phyloP scores from a whole-genome alignment of 2,329 filamentous ascomycete genomes.

The Aspergillus calidoustus region DNA sequence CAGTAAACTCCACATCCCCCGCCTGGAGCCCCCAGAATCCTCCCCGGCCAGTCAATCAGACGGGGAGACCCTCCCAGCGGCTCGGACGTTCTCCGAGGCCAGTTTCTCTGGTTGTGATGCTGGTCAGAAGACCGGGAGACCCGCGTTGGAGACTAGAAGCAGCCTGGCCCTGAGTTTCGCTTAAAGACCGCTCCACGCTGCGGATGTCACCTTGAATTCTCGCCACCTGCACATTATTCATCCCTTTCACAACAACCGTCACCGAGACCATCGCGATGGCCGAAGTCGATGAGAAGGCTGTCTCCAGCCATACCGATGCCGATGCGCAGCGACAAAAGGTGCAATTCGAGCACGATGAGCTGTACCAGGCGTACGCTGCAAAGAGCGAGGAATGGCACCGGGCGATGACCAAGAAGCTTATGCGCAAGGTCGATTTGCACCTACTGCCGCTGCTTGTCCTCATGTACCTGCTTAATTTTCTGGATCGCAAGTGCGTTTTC shows the following conservation, averaged over 20 bases:
- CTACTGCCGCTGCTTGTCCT: constrained; percentile 36
- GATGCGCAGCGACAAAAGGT: constrained; percentile 1
- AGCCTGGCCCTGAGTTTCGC: neutral
- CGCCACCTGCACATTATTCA: neutral
- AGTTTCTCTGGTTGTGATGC: neutral
- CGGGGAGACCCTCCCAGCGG: too few relatives aligned
- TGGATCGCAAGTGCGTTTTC: constrained; percentile 35
- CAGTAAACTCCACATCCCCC: neutral
- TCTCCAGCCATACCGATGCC: neutral
- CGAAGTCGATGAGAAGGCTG: constrained; percentile 15
- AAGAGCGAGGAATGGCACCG: constrained; percentile 34
- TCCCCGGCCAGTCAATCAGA: neutral
- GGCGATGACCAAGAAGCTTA: constrained; percentile 29
- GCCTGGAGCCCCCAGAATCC: neutral
- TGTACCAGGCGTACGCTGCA: constrained; percentile 33
- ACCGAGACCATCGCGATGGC: neutral
- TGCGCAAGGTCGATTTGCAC: constrained; percentile 35
- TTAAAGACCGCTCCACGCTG: neutral
- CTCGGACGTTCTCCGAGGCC: neutral
- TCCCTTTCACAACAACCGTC: neutral
- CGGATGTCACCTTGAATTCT: neutral
- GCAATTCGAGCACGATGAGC: constrained; percentile 28
- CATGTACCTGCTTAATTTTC: constrained; percentile 39
- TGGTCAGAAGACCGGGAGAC: neutral
- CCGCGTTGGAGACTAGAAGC: neutral